These are phyloP conservation scores for Zasmidium cellare DNA, from an alignment of 2,329 filamentous ascomycete species.

Conservation along the genomic window DNA sequence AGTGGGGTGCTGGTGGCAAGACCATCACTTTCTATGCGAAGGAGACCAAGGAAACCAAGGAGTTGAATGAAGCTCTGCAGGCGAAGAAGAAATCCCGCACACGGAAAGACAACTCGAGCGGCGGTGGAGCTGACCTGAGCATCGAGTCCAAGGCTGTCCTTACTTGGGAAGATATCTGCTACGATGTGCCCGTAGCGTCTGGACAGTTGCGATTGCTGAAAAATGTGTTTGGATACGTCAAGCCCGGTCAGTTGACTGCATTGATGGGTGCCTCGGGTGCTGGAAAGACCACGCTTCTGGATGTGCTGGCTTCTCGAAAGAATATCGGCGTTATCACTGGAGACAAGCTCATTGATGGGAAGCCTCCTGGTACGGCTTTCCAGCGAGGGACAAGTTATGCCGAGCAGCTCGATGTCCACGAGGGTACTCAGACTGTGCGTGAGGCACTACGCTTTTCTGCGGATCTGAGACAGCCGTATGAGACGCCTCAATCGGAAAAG, in stretches of 20 bases:
- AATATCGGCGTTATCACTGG: conserved; percentile 65
- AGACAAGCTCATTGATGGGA: conserved; percentile 63
- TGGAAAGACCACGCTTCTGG: conserved; percentile 81
- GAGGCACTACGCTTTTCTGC: conserved; percentile 68
- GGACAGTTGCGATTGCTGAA: conserved; percentile 48
- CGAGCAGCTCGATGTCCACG: conserved; percentile 66
- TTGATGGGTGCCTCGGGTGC: conserved; percentile 62
- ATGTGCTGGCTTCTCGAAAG: conserved; percentile 68
- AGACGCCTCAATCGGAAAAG: conserved; percentile 60
- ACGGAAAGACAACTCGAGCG: conserved; percentile 38
- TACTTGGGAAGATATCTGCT: conserved; percentile 54
- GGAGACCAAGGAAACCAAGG: conserved; percentile 66
- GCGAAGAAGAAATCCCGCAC: conserved; percentile 59
- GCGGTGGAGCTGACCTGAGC: conserved; percentile 47
- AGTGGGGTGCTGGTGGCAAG: conserved; percentile 77
- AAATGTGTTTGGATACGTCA: conserved; percentile 51
- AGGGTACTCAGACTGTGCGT: conserved; percentile 62
- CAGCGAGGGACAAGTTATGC: conserved; percentile 65
- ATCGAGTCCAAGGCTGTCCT: conserved; percentile 57
- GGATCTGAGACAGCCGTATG: conserved; percentile 61
- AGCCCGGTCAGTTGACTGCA: conserved; percentile 51
- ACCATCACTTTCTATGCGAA: conserved; percentile 74
- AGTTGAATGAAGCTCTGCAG: conserved; percentile 63
- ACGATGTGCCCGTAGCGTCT: conserved; percentile 51
- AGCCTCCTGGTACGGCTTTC: conserved; percentile 55